Conservation (phyloP, 345 rosid species). For the Excoecaria agallocha region DNA sequence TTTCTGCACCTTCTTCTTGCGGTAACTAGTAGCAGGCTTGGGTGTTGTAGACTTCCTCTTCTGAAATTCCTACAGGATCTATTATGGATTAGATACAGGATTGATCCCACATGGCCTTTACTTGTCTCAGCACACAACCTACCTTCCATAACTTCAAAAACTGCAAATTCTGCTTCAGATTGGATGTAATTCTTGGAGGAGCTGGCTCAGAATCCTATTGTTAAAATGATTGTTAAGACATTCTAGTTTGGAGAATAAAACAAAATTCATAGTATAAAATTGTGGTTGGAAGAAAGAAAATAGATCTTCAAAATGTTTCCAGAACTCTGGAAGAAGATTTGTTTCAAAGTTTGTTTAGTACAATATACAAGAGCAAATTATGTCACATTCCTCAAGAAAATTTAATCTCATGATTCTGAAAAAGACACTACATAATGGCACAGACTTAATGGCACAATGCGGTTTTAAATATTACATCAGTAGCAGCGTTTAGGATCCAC, state of each 20-base stretch:
- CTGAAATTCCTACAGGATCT: slow-evolving; percentile 52
- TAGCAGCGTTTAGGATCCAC: too few species aligned
- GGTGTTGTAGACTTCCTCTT: slow-evolving; percentile 53
- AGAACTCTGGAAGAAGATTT: neutral
- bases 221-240: slow-evolving; percentile 20
- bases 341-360: too few species aligned
- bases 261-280: neutral
- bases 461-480: too few species aligned
- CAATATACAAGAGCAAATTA: too few species aligned
- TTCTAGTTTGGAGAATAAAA: neutral
- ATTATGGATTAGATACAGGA: slow-evolving; percentile 12
- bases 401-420: too few species aligned
- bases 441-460: too few species aligned
- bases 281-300: neutral
- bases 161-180: slow-evolving; percentile 86
- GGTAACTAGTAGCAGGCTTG: slow-evolving; percentile 85
- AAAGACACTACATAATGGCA: too few species aligned
- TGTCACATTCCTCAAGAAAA: too few species aligned
- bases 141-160: slow-evolving; percentile 81
- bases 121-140: slow-evolving; percentile 5
- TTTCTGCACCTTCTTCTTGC: slow-evolving; percentile 69
- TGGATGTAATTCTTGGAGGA: slow-evolving; percentile 85
- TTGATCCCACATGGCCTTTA: neutral
- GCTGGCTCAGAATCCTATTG: slow-evolving; percentile 58
- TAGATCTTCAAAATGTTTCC: neutral